Evolutionary conservation across 495 filamentous ascomycete species (phyloP), one percentile per base, ranked within the genome.

Genomic region (Cercophora samala): DNA sequence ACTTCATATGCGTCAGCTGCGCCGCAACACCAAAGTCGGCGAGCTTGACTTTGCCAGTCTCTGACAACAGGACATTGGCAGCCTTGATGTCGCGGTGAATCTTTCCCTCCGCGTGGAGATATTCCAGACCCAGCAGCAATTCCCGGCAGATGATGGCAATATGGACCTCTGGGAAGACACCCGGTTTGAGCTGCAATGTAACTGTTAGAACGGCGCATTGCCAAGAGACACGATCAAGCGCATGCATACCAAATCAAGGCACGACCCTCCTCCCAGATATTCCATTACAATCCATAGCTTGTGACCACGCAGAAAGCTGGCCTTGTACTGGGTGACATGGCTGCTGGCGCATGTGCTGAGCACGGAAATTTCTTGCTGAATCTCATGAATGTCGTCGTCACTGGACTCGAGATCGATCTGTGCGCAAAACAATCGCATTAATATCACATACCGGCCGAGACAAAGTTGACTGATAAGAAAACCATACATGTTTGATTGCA

Each of bases 271-370:
- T 0, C 93, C 93, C 37, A 97, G 83, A 74, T 90, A 99, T 79
- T 99, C 95, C 95, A 99, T 99, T 60, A 99, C 93, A 73, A 99
- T 99, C 95, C 95, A 99, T 79, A 99, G 80, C 78, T 99, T 97
- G 71, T 92, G 90, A 29, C 95, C 95, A 71, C 93, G 89, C 21
- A 98, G 82, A 76, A 97, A 99, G 75, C 93, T 96, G 19, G 92
- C 91, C 78, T 93, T 94, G 84, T 99, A 99, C 72, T 96, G 91
- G 32, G 95, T 97, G 74, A 99, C 94, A 75, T 89, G 97, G 29
- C 88, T 90, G 73, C 93, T 97, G 64, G 91, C 88, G 80, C 96
- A 97, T 67, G 95, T 96, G 76, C 93, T 93, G 66, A 99, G 86
- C 32, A 98, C 93, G 25, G 92, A 90, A 72, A 99, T 99, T 78